These are phyloP conservation scores for Posidonia oceanica DNA, from an alignment of 116 monocot species.

Conservation along the genomic window DNA sequence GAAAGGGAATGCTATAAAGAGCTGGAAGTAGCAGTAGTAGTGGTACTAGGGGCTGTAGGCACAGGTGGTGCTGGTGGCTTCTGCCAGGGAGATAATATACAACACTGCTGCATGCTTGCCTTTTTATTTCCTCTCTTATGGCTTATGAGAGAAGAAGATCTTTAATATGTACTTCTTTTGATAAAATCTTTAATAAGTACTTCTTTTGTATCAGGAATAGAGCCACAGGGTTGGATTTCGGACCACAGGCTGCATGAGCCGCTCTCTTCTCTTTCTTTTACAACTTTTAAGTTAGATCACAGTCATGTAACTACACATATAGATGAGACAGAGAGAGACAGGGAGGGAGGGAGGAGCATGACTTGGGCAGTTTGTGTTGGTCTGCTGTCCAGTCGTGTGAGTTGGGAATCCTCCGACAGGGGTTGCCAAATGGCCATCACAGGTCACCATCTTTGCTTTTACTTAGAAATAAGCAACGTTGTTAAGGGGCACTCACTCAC, in stretches of 20 bases:
- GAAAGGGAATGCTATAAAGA: background rate
- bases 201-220: too few species aligned
- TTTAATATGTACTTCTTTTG: too few species aligned
- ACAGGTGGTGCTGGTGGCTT: background rate
- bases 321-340: too few species aligned
- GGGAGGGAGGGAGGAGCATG: too few species aligned
- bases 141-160: too few species aligned
- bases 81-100: background rate
- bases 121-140: too few species aligned
- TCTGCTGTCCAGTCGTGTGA: background rate
- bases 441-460: background rate
- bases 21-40: constrained; percentile 6
- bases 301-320: too few species aligned
- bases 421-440: background rate
- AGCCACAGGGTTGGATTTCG: too few species aligned
- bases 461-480: background rate
- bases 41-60: background rate
- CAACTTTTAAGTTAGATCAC: background rate
- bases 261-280: background rate
- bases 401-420: background rate
- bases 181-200: too few species aligned
- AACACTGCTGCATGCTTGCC: too few species aligned
- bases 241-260: background rate
- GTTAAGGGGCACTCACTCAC: constrained; percentile 1
- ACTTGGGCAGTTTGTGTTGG: too few species aligned